A percentile compares a stretch with the other conserved stretches of the same genome.
phyloP scores from a whole-genome alignment of 805 yeast species.

The Suhomyces prunicola region DNA sequence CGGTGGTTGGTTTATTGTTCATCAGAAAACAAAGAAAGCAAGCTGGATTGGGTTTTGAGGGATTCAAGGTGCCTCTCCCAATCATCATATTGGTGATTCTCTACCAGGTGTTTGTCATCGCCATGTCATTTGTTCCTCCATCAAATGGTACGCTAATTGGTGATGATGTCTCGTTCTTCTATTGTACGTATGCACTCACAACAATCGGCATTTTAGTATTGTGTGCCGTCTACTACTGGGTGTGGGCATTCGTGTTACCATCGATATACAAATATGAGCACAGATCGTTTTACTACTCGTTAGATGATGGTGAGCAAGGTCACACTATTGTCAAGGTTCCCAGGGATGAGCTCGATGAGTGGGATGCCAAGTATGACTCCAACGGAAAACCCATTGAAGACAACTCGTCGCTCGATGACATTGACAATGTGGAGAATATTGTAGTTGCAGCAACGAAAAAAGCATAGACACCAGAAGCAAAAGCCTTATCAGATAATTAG shows the following conservation, averaged over 20 bases:
- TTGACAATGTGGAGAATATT: not conserved
- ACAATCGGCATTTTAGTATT: slow-evolving; percentile 31
- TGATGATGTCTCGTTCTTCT: slow-evolving; percentile 41
- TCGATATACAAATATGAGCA: slow-evolving; percentile 28
- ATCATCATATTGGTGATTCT: slow-evolving; percentile 29
- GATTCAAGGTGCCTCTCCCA: slow-evolving; percentile 33
- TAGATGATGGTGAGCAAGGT: slow-evolving; percentile 38
- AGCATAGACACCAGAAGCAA: not conserved
- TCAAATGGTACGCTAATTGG: slow-evolving; percentile 35
- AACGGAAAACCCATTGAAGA: slow-evolving; percentile 8
- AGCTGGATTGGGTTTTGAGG: slow-evolving; percentile 28
- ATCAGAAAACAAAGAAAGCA: slow-evolving; percentile 29
- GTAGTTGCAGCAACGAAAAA: not conserved
- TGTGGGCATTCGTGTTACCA: slow-evolving; percentile 38
- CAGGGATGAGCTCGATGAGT: slow-evolving; percentile 25
- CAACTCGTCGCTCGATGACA: not conserved
- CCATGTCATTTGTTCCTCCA: slow-evolving; percentile 44
- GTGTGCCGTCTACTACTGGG: slow-evolving; percentile 32
- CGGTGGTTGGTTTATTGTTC: slow-evolving; percentile 24
- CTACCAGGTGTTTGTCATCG: slow-evolving; percentile 37
- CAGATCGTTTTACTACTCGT: slow-evolving; percentile 25
- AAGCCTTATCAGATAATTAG: not conserved
- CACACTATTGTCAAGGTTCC: slow-evolving; percentile 38
- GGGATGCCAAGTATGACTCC: slow-evolving; percentile 27
- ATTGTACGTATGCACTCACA: slow-evolving; percentile 40